Percentiles rank a stretch among this genome's conserved stretches.
Evolutionary conservation across 2,329 filamentous ascomycete genomes (phyloP).

Genomic region (Dichotomopilus funicola): DNA sequence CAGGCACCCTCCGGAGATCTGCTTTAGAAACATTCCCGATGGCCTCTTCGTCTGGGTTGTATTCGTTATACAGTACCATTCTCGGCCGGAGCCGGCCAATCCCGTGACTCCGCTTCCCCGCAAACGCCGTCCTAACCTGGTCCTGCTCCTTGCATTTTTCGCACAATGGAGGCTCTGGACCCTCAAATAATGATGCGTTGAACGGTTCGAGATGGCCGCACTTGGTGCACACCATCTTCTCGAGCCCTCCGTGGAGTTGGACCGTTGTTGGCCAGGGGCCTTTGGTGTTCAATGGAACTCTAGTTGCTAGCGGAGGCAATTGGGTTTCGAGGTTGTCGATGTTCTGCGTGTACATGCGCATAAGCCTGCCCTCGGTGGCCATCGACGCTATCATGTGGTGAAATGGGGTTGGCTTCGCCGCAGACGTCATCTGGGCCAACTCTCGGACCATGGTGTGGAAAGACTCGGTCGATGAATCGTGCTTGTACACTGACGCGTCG

Average conservation of each 20-base stretch:
- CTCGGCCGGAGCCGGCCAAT: slow-evolving; percentile 83
- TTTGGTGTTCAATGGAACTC: slow-evolving; percentile 72
- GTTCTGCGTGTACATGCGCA: slow-evolving; percentile 93
- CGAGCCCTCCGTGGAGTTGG: slow-evolving; percentile 86
- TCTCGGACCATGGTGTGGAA: slow-evolving; percentile 97
- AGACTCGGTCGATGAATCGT: slow-evolving; percentile 77
- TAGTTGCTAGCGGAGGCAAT: slow-evolving; percentile 71
- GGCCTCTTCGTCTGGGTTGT: slow-evolving; percentile 92
- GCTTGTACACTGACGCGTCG: slow-evolving; percentile 94
- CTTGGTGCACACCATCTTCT: slow-evolving; percentile 96
- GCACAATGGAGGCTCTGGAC: slow-evolving; percentile 77
- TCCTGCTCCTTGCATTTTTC: slow-evolving; percentile 68
- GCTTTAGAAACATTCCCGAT: slow-evolving; percentile 86
- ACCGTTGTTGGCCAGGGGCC: slow-evolving; percentile 90
- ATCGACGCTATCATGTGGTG: slow-evolving; percentile 90
- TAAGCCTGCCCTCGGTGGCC: slow-evolving; percentile 75
- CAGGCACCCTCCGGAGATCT: slow-evolving; percentile 77
- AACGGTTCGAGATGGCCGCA: slow-evolving; percentile 74
- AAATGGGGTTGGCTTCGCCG: slow-evolving; percentile 77
- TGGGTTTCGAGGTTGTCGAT: slow-evolving; percentile 91
- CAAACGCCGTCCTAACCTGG: slow-evolving; percentile 63
- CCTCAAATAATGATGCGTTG: slow-evolving; percentile 71
- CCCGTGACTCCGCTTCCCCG: slow-evolving; percentile 86
- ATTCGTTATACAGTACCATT: slow-evolving; percentile 96
- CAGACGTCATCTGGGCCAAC: slow-evolving; percentile 70